Base-by-base conservation (phyloP, 2,329 filamentous ascomycete genomes). In the Bipolaris cookei region DNA sequence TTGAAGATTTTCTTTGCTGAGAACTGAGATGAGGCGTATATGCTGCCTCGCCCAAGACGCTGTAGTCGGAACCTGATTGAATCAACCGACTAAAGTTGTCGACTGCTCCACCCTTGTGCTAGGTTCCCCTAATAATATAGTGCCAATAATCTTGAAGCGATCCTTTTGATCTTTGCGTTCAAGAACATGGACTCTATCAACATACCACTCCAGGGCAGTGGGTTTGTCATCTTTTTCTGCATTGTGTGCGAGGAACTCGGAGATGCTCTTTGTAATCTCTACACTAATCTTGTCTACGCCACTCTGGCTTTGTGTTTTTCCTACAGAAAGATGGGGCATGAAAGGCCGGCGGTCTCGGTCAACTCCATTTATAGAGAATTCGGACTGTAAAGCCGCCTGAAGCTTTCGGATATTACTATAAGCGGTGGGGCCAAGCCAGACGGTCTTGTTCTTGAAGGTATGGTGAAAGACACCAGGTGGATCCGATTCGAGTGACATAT, bases 1-100 rank as follows among this genome's bases (percentile, higher is more conserved):
- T 70, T 91, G 55, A 79, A 76, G 14, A 75, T 76, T 6, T 84
- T 89, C 49, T 84, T 88, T 57, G 75, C 60, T 10, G 59, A 63
- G 25, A 69, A 70, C 34, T 58, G 38, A 49, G 4, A n/a, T 25
- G 23, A 14, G 10, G 23, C 8, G 18, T 25, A 4, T 2, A 34
- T 45, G 46, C 49, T 61, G 54, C 39, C 49, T 25, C 21, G 38
- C 38, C 4, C 38, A n/a, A 11, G 6, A 23, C 20, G 10, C 28
- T 30, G 10, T 30, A 30, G 28, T 30, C 28, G 10, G 3, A 13
- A 11, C 10, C 2, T 30, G 28, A 30, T 30, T 30, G 28, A 30
- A 30, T 21, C 21, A 41, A 7, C 20, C 21, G 13, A 11, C 38
- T 20, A 10, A 41, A n/a, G 20, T 23, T 23, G 34, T 16, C 34